phyloP scores from a whole-genome alignment of 768 basidiomycete species.

The Lyophyllum semitale region DNA sequence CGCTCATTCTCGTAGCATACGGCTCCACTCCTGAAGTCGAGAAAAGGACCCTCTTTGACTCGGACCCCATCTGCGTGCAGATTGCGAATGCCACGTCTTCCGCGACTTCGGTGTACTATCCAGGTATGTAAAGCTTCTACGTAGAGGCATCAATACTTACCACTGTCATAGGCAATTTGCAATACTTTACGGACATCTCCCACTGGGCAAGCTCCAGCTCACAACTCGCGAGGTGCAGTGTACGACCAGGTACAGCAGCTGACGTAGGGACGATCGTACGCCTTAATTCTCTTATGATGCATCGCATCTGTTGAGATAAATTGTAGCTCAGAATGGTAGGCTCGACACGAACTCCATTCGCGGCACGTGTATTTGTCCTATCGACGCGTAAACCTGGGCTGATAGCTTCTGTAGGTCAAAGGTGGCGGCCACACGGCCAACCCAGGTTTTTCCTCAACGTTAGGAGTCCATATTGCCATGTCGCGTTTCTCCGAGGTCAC shows the following conservation, averaged over 20 bases:
- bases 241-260: conserved; percentile 55
- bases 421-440: conserved; percentile 63
- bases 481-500: conserved; percentile 43
- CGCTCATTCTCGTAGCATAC: not conserved
- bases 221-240: conserved; percentile 49
- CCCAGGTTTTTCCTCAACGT: conserved; percentile 60
- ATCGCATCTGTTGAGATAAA: not conserved
- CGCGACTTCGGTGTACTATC: conserved; percentile 47
- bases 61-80: conserved; percentile 33
- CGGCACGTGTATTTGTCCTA: conserved; percentile 34
- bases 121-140: conserved; percentile 25
- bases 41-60: conserved; percentile 9
- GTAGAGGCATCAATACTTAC: not conserved
- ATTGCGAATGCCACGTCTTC: conserved; percentile 41
- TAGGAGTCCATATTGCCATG: conserved; percentile 62
- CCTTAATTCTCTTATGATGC: not conserved
- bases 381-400: not conserved
- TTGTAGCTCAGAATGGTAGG: conserved; percentile 50
- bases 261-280: conserved; percentile 55
- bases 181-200: conserved; percentile 42
- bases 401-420: conserved; percentile 44
- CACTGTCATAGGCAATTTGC: conserved; percentile 15
- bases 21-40: not conserved
- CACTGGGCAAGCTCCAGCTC: conserved; percentile 57
- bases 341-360: conserved; percentile 49